A percentile compares a stretch with the other conserved stretches of the same genome.
These are phyloP conservation scores for Clonostachys solani DNA, from an alignment of 2,329 filamentous ascomycete genomes.

Conservation along the genomic window DNA sequence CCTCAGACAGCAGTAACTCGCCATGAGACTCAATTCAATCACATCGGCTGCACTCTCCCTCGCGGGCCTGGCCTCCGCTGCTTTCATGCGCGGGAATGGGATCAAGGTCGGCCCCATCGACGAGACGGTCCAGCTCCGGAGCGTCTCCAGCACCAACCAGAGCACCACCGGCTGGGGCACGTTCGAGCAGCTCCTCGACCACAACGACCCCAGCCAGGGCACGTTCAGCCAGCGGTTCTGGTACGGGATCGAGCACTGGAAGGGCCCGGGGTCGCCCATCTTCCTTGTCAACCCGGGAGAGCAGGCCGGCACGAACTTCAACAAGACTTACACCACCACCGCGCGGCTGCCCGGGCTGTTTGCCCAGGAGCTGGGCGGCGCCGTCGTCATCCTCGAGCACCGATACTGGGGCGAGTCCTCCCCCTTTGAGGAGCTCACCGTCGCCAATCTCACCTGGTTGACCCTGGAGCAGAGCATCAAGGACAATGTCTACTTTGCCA, in stretches of 20 bases:
- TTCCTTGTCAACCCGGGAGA: conserved; percentile 66
- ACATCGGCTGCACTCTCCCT: background rate
- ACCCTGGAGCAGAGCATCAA: conserved; percentile 75
- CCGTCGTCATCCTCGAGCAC: conserved; percentile 77
- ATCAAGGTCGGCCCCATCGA: background rate
- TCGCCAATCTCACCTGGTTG: conserved; percentile 67
- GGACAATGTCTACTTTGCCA: conserved; percentile 72
- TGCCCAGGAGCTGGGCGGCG: conserved; percentile 60
- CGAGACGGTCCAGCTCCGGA: background rate
- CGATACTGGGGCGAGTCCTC: conserved; percentile 77
- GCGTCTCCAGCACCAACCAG: background rate
- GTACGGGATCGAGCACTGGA: conserved; percentile 72
- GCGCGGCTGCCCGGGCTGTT: conserved; percentile 65
- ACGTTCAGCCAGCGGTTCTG: conserved; percentile 72
- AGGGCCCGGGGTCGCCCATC: conserved; percentile 71
- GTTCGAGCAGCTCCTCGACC: conserved; percentile 56
- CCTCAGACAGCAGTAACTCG: too few species aligned
- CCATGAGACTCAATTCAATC: background rate
- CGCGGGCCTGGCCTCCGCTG: conserved; percentile 1
- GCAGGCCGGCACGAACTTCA: conserved; percentile 43
- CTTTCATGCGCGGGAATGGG: conserved; percentile 1
- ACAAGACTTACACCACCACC: conserved; percentile 65
- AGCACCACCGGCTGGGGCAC: conserved; percentile 5
- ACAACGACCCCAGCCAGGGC: conserved; percentile 47
- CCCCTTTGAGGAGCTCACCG: conserved; percentile 58